Percentiles rank a stretch among this genome's conserved stretches.
Conservation (phyloP, 1,284 basidiomycete genomes). For the Blastosporella zonata region DNA sequence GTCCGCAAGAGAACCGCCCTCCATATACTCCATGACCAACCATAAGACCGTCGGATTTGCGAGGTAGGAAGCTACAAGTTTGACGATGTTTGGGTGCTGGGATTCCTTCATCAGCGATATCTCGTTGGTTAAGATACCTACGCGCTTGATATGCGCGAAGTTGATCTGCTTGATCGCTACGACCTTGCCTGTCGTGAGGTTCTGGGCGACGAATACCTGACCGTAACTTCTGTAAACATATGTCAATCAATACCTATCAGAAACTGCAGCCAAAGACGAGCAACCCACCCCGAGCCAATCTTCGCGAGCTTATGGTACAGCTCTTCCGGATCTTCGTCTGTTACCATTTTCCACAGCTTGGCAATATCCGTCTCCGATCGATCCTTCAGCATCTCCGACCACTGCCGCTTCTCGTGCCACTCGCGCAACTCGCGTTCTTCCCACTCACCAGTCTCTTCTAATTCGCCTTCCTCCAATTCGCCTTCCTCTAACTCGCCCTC, state of each 20-base stretch:
- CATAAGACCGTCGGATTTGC: slow-evolving; percentile 92
- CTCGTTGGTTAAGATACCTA: slow-evolving; percentile 97
- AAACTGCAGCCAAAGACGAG: background rate
- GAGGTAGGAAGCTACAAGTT: slow-evolving; percentile 92
- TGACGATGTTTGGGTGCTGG: slow-evolving; percentile 98
- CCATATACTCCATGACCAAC: slow-evolving; percentile 99
- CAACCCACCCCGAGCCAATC: too few relatives aligned
- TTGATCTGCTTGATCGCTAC: slow-evolving; percentile 99
- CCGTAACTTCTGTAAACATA: slow-evolving; percentile 78
- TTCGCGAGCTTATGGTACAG: too few relatives aligned
- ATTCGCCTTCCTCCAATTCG: too few relatives aligned
- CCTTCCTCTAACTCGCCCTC: too few relatives aligned
- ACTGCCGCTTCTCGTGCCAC: too few relatives aligned
- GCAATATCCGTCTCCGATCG: too few relatives aligned
- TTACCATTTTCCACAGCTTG: too few relatives aligned
- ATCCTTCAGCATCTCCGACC: too few relatives aligned
- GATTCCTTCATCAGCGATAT: slow-evolving; percentile 99
- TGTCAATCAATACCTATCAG: background rate
- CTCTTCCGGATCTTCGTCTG: too few relatives aligned
- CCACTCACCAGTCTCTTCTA: too few relatives aligned
- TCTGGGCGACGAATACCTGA: slow-evolving; percentile 98
- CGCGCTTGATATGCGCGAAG: slow-evolving; percentile 90
- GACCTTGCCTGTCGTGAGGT: slow-evolving; percentile 81
- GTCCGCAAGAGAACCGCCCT: slow-evolving; percentile 96
- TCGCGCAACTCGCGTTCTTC: too few relatives aligned